These are phyloP conservation scores for Vanrija humicola DNA, from an alignment of 1,284 basidiomycete genomes.

Conservation along the genomic window DNA sequence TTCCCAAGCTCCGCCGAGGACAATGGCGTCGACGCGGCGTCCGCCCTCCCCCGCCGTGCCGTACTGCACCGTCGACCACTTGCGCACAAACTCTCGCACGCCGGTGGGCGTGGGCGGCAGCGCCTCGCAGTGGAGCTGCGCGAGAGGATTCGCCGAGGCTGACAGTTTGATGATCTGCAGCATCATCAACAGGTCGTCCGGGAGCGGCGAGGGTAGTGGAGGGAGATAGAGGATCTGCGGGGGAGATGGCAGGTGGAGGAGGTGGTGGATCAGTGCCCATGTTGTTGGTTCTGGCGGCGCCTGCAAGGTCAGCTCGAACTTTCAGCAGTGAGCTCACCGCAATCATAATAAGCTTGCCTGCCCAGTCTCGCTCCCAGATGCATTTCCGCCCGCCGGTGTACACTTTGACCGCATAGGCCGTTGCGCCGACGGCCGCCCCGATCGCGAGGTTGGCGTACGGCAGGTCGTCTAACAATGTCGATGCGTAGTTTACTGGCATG, in stretches of 20 bases:
- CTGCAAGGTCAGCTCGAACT: constrained; percentile 17
- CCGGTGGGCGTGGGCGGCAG: constrained; percentile 36
- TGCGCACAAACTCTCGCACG: constrained; percentile 39
- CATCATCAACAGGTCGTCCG: constrained; percentile 39
- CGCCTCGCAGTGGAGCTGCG: constrained; percentile 45
- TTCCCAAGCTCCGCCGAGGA: constrained; percentile 45
- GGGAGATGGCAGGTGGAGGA: constrained; percentile 44
- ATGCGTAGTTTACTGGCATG: too few relatives aligned
- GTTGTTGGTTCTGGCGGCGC: constrained; percentile 43
- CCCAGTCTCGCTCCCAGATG: constrained; percentile 49
- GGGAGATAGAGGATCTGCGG: constrained; percentile 48
- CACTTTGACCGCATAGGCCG: constrained; percentile 27
- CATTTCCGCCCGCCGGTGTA: constrained; percentile 39
- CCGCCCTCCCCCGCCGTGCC: constrained; percentile 42
- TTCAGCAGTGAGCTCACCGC: constrained; percentile 26
- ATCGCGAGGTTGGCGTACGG: constrained; percentile 14
- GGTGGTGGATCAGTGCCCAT: constrained; percentile 38
- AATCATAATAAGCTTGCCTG: constrained; percentile 47
- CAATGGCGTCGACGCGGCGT: constrained; percentile 45
- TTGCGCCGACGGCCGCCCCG: constrained; percentile 16
- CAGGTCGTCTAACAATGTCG: too few relatives aligned
- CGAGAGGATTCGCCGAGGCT: constrained; percentile 27
- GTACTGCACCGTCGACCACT: constrained; percentile 36
- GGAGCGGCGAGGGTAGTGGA: constrained; percentile 39
- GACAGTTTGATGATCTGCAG: constrained; percentile 44